phyloP scores from a whole-genome alignment of 148 eudicot species.

The Diospyros lotus region DNA sequence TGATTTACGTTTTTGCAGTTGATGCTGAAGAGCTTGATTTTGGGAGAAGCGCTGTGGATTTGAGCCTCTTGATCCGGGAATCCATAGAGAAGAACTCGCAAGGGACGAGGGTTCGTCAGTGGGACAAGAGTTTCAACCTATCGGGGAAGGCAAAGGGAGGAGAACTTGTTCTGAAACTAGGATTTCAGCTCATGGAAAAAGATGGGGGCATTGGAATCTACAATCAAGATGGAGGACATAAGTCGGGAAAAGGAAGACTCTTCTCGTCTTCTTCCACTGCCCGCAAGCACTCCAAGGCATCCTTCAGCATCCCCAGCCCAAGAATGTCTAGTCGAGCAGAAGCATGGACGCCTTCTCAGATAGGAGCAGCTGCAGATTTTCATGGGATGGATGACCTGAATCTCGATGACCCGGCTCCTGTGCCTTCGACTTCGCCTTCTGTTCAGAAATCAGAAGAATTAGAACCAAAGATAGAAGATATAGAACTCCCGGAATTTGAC shows the following conservation, averaged over 20 bases:
- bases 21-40: slow-evolving; percentile 88
- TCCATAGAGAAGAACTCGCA: slow-evolving; percentile 59
- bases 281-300: slow-evolving; percentile 72
- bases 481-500: slow-evolving; percentile 71
- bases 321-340: slow-evolving; percentile 52
- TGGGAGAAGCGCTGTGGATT: slow-evolving; percentile 66
- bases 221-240: slow-evolving; percentile 39
- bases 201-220: slow-evolving; percentile 77
- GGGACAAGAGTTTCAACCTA: slow-evolving; percentile 76
- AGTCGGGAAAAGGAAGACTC: slow-evolving; percentile 24
- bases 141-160: slow-evolving; percentile 91
- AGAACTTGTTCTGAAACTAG: slow-evolving; percentile 68
- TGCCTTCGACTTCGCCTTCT: slow-evolving; percentile 23
- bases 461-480: slow-evolving; percentile 49
- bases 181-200: slow-evolving; percentile 94
- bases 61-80: slow-evolving; percentile 73
- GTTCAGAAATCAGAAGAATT: slow-evolving; percentile 38
- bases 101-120: slow-evolving; percentile 69
- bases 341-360: slow-evolving; percentile 70
- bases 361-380: slow-evolving; percentile 40
- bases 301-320: slow-evolving; percentile 90
- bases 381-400: slow-evolving; percentile 79
- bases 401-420: slow-evolving; percentile 72
- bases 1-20: slow-evolving; percentile 63
- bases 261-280: slow-evolving; percentile 45